Base-by-base conservation (phyloP, 2,329 filamentous ascomycete genomes). In the Allantophomopsis lycopodina region DNA sequence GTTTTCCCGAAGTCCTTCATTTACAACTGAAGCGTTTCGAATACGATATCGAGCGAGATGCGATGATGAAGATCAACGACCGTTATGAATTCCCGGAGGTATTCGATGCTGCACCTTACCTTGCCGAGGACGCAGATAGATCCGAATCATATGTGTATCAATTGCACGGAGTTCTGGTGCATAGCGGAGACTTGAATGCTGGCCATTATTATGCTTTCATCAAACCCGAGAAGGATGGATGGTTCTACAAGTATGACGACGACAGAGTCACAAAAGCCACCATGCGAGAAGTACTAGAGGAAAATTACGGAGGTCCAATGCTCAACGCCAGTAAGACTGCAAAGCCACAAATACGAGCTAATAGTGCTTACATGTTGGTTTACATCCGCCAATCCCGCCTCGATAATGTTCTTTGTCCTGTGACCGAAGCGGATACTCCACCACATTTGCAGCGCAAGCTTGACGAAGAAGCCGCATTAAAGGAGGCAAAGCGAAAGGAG, bases 11-110 rank as follows among this genome's bases (percentile, higher is more conserved):
- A 39, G 87, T 98, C 2, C 66, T 98, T 16, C 89, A 98, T 58
- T 68, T 98, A 33, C 91, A 98, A 58, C 72, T 98, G 43, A 96
- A 96, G 64, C 82, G 91, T 39, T 98, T 98, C 59, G 87, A 98
- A 58, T 98, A 98, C 62, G 91, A 98, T 60, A 83, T 95, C 52
- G 82, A 94, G 50, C 78, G 85, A 50, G 89, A 96, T 55, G 87
- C 86, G 47, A 95, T 96, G 84, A 95, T 94, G 82, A 98, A 98
- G 64, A 87, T 98, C 57, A 93, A 94, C 53, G 86, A 93, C 51
- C 78, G 85, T 42, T 89, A 91, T 62, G 86, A 93, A 53, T 94
- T 91, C 48, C 86, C 85, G 1, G 84, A 93, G 44, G 64, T 74
- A 41, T 86, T 87, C 52, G 84, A 94, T 55, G 85, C 88, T 6